phyloP scores from a whole-genome alignment of 108 stramenopile species.

The Schizochytrium sp. region DNA sequence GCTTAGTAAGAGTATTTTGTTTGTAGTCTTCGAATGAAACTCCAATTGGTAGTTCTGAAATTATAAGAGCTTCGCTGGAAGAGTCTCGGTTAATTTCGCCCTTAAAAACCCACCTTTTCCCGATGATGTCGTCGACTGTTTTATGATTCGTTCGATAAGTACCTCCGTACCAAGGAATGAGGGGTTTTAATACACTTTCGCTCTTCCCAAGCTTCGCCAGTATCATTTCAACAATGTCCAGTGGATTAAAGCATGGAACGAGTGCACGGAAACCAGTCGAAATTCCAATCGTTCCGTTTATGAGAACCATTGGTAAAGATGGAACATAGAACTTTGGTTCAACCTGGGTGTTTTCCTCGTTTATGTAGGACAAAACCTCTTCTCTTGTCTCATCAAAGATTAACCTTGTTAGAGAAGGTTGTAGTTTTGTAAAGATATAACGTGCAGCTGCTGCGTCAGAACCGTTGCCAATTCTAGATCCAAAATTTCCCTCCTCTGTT shows the following conservation, averaged over 20 bases:
- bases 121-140: neutral
- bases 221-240: neutral
- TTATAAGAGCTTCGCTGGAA: neutral
- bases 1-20: neutral
- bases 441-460: neutral
- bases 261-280: neutral
- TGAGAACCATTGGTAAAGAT: neutral
- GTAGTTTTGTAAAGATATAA: conserved; percentile 1
- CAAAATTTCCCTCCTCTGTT: neutral
- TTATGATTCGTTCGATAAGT: neutral
- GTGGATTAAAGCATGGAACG: neutral
- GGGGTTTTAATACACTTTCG: neutral
- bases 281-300: conserved; percentile 1
- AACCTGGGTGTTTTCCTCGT: neutral
- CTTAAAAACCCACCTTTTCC: neutral
- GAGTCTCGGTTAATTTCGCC: neutral
- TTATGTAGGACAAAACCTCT: neutral
- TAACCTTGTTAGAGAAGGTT: neutral
- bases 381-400: neutral
- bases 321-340: neutral
- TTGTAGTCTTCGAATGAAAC: neutral
- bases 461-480: neutral
- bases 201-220: neutral
- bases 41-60: neutral
- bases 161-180: neutral